Evolutionary conservation across 139 green algal genomes (phyloP), one percentile per base, ranked within the genome.

Genomic region (Haematococcus lacustris): DNA sequence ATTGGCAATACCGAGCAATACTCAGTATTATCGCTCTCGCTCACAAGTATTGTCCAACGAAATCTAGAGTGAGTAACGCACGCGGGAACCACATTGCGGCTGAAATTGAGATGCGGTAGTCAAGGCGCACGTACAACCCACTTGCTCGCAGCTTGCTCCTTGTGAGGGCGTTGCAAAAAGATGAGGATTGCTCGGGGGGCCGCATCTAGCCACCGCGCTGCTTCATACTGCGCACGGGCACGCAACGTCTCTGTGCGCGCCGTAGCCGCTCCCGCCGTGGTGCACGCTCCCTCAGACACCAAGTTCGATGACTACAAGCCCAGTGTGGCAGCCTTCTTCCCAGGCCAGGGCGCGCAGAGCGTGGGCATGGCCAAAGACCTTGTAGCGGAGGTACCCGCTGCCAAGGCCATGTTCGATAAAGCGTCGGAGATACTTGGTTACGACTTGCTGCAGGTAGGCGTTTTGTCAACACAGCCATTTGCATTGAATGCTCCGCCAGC

Each of bases 361-460:
- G 84, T 93, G 1, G 88, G 88, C 73, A 93, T 93, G 89, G 82
- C 86, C 35, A 90, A 92, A 83, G 92, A 95, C 66, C 83, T 97
- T 23, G 88, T 85, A 3, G 87, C 80, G 6, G 80, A 89, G 53
- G 85, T 94, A 3, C 89, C 94, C 6, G 88, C 86, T 34, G 95
- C 95, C 66, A 95, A 93, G 80, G 83, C 86, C 63, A 80, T 98
- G 37, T 99, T 99, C 80, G 88, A 96, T 51, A 89, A 90, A 61
- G 95, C 95, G 1, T 91, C 86, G 0, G 93, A 97, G 35, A 97
- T 98, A 50, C 82, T 99, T 40, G 94, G 94, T 28, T 99, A 98
- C 71, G 94, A 99, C 81, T 83, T 99, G 38, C 88, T 98, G 7
- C 74, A 95, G 67, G 82, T 98, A n/a, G 9, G 37, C 30, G 13